A percentile compares a stretch with the other conserved stretches of the same genome.
Conservation (phyloP, 2,329 filamentous ascomycete species). For the Penicillium sp. region DNA sequence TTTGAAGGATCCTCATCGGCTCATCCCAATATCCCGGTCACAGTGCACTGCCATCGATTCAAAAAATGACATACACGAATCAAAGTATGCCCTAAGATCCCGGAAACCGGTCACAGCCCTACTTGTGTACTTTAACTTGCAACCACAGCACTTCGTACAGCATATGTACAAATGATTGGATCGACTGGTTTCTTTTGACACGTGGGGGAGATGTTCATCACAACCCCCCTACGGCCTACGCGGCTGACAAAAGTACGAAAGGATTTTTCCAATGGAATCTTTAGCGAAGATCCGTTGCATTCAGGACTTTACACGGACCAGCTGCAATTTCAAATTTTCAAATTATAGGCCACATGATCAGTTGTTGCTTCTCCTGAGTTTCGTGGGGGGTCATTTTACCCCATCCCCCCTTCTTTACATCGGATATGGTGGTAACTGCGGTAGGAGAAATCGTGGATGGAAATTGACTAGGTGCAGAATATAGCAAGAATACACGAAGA, state of each 20-base stretch:
- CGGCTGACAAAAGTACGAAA: slow-evolving; percentile 5
- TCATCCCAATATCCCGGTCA: background rate
- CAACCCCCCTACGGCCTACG: background rate
- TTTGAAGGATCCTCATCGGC: too few relatives aligned
- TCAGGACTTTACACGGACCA: background rate
- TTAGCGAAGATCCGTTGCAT: background rate
- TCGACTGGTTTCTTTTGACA: background rate
- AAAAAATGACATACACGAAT: slow-evolving; percentile 4
- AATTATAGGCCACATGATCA: slow-evolving; percentile 4
- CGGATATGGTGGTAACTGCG: background rate
- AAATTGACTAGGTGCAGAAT: background rate
- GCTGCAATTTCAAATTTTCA: slow-evolving; percentile 6
- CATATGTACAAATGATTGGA: background rate
- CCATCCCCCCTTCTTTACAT: background rate
- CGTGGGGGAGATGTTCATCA: background rate
- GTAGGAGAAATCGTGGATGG: background rate
- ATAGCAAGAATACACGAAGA: background rate
- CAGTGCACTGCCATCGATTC: background rate
- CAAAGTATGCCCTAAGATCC: background rate
- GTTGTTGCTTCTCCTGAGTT: background rate
- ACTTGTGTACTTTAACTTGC: background rate
- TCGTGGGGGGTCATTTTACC: background rate
- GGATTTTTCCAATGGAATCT: background rate
- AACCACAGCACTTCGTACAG: too few relatives aligned
- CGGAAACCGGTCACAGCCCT: background rate